Conservation (phyloP, 306 rosid genomes). For the Lathyrus oleraceus region DNA sequence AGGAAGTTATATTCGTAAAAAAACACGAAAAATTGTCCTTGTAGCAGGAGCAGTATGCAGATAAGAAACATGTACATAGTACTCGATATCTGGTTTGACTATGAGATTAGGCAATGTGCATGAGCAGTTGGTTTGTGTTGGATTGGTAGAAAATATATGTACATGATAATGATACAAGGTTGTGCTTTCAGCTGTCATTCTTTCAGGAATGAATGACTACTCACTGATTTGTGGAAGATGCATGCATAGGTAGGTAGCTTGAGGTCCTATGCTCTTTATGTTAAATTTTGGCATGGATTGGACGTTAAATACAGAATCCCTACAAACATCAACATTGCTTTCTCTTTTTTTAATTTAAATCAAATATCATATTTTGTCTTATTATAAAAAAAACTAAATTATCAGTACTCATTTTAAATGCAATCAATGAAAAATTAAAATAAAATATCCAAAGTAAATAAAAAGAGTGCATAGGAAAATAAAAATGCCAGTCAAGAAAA, state of each 20-base stretch:
- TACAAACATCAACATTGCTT: conserved; percentile 22
- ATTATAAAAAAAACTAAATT: background rate
- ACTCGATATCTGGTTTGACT: conserved; percentile 29
- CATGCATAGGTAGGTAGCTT: conserved; percentile 39
- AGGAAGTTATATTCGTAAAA: too few relatives aligned
- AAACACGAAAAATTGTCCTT: background rate
- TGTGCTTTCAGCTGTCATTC: conserved; percentile 45
- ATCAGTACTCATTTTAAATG: too few relatives aligned
- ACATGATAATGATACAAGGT: conserved; percentile 39
- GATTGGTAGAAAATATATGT: conserved; percentile 12
- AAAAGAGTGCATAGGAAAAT: too few relatives aligned
- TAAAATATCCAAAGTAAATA: too few relatives aligned
- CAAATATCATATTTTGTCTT: background rate
- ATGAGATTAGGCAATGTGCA: conserved; percentile 6
- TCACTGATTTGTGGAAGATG: conserved; percentile 38
- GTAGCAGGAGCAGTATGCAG: background rate
- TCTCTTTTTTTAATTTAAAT: background rate
- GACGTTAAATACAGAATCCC: conserved; percentile 28
- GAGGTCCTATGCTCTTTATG: conserved; percentile 31
- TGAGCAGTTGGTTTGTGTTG: conserved; percentile 9
- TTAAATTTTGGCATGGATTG: conserved; percentile 20
- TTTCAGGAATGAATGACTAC: conserved; percentile 38
- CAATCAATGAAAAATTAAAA: too few relatives aligned
- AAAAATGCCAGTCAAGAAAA: too few relatives aligned
- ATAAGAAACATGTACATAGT: conserved; percentile 8